phyloP scores from a whole-genome alignment of 1,284 basidiomycete species.

The Marasmius tenuissimus region DNA sequence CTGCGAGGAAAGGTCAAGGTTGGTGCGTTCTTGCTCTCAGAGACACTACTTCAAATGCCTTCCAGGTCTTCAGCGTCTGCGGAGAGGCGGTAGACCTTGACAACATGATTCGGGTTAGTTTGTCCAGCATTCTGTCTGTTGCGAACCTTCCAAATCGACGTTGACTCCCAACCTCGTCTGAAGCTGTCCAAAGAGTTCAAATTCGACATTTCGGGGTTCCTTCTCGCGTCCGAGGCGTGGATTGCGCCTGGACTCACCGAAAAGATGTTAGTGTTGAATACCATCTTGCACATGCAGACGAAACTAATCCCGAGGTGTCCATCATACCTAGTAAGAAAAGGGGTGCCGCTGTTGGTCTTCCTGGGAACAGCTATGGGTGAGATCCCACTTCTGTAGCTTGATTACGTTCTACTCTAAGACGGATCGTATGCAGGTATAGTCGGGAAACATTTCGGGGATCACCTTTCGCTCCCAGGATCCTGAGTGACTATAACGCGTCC shows the following conservation, averaged over 20 bases:
- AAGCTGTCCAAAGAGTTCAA: constrained; percentile 77
- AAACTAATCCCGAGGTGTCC: neutral
- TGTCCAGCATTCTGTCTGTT: neutral
- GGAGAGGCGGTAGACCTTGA: constrained; percentile 78
- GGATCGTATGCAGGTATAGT: constrained; percentile 51
- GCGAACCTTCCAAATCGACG: neutral
- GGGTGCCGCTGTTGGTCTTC: constrained; percentile 62
- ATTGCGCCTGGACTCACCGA: constrained; percentile 73
- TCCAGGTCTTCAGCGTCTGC: constrained; percentile 62
- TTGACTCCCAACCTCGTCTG: constrained; percentile 6
- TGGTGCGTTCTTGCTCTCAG: constrained; percentile 11
- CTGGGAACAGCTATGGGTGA: constrained; percentile 57
- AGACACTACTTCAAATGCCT: neutral
- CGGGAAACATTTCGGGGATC: constrained; percentile 78
- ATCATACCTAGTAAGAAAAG: constrained; percentile 36
- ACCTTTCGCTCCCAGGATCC: constrained; percentile 76
- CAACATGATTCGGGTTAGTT: constrained; percentile 61
- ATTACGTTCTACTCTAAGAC: neutral
- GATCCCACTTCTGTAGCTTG: neutral
- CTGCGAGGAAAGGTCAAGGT: constrained; percentile 80
- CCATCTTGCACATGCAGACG: constrained; percentile 13
- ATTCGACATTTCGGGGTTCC: constrained; percentile 69
- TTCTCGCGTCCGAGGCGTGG: constrained; percentile 78
- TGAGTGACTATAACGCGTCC: constrained; percentile 67
- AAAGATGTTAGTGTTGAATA: constrained; percentile 42